Percentiles rank a stretch among this genome's conserved stretches.
Conservation (phyloP, 352 stramenopile genomes). For the Thalassiosira sp. region DNA sequence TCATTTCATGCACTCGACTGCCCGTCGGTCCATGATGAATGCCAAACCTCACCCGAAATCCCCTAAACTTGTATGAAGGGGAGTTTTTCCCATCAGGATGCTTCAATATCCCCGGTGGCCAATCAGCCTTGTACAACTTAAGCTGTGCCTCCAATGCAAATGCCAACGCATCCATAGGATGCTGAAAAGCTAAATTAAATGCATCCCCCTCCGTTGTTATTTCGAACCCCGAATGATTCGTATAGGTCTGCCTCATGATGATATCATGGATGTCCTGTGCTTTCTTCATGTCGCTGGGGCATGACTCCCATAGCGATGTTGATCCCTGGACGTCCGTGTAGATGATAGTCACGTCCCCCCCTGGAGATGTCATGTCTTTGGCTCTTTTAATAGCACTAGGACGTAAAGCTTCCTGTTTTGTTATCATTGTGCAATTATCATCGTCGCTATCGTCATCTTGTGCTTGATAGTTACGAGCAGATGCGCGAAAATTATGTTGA, state of each 20-base stretch:
- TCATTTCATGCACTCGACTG: conserved; percentile 34
- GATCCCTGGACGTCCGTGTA: conserved; percentile 56
- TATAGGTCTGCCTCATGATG: conserved; percentile 46
- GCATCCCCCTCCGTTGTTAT: conserved; percentile 53
- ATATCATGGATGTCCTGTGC: conserved; percentile 47
- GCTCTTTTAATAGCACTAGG: no score
- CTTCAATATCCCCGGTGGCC: conserved; percentile 37
- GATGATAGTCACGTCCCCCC: conserved; percentile 36
- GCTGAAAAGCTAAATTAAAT: conserved; percentile 55
- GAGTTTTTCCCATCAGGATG: conserved; percentile 41
- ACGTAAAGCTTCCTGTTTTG: no score
- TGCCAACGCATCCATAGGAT: conserved; percentile 44
- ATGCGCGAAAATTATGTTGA: no score
- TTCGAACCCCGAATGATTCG: conserved; percentile 48
- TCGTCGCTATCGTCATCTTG: no score
- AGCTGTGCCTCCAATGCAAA: conserved; percentile 45
- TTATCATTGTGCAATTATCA: no score
- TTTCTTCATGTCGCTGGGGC: conserved; percentile 46
- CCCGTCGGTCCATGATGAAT: conserved; percentile 47
- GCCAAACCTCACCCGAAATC: conserved; percentile 49
- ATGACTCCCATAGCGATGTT: conserved; percentile 47
- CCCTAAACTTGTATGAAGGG: conserved; percentile 49
- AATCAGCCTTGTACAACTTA: conserved; percentile 32
- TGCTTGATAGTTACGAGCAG: no score
- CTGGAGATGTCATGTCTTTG: no score